These are phyloP conservation scores for Entrophospora sp. DNA, from an alignment of 192 early-diverging fungal genomes.

Conservation along the genomic window DNA sequence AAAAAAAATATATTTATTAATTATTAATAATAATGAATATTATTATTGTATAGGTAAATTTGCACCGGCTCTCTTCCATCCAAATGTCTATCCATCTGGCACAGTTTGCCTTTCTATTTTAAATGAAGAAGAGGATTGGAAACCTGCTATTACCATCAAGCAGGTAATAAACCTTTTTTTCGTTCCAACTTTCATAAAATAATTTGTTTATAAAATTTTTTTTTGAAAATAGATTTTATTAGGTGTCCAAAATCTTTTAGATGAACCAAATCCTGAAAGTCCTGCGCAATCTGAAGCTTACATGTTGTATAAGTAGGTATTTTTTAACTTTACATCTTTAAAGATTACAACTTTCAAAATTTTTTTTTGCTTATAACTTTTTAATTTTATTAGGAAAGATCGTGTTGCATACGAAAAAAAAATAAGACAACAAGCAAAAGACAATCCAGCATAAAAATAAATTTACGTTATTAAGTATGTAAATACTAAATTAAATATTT, in stretches of 20 bases:
- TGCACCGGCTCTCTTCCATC: slow-evolving; percentile 74
- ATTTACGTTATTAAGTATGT: no score
- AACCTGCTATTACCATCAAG: slow-evolving; percentile 91
- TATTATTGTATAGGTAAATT: slow-evolving; percentile 51
- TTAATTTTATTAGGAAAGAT: slow-evolving; percentile 30
- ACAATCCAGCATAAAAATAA: no score
- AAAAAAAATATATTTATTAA: no score
- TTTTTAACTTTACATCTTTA: no score
- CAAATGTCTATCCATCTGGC: slow-evolving; percentile 96
- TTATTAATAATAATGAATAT: no score
- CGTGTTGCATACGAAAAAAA: slow-evolving; percentile 43
- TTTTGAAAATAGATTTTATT: slow-evolving; percentile 64
- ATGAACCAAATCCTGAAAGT: slow-evolving; percentile 81
- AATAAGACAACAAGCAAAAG: slow-evolving; percentile 52
- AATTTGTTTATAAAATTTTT: slow-evolving; percentile 18
- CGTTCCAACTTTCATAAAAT: no score
- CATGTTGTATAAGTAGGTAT: slow-evolving; percentile 62
- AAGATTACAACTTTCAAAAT: not conserved
- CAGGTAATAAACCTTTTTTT: slow-evolving; percentile 59
- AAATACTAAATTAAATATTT: no score
- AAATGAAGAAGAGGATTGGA: slow-evolving; percentile 92
- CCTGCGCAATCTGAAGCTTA: slow-evolving; percentile 88
- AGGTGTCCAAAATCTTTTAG: slow-evolving; percentile 85
- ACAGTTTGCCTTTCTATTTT: slow-evolving; percentile 96
- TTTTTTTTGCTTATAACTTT: not conserved